Conservation (phyloP, 2,329 filamentous ascomycete genomes). For the Cladosporium sphaerospermum region DNA sequence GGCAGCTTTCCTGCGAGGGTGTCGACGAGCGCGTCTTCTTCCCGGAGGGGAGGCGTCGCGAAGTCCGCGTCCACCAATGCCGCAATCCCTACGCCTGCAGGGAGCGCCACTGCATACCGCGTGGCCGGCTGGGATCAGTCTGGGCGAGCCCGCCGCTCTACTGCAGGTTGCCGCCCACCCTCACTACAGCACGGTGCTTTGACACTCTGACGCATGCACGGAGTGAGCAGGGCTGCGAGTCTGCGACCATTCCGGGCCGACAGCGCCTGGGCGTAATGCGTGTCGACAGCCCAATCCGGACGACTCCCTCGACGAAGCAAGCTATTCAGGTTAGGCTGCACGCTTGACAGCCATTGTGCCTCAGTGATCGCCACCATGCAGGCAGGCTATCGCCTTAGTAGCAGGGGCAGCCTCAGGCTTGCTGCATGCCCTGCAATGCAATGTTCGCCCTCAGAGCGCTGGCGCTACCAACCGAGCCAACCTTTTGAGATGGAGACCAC, state of each 20-base stretch:
- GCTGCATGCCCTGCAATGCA: no score
- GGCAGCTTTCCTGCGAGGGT: background rate
- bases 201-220: background rate
- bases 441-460: no score
- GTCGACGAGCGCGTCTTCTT: background rate
- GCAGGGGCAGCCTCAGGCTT: no score
- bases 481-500: no score
- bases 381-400: background rate
- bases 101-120: slow-evolving; percentile 9
- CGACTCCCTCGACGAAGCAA: background rate
- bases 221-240: slow-evolving; percentile 2
- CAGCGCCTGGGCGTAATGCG: slow-evolving; percentile 5
- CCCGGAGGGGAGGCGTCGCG: background rate
- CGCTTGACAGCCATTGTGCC: slow-evolving; percentile 4
- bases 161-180: slow-evolving; percentile 8
- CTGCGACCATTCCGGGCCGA: slow-evolving; percentile 3
- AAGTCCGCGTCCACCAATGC: background rate
- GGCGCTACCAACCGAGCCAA: no score
- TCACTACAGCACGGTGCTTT: background rate
- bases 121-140: slow-evolving; percentile 9
- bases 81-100: slow-evolving; percentile 10
- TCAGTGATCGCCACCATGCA: slow-evolving; percentile 3
- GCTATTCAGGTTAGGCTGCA: slow-evolving; percentile 3
- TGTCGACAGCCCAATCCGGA: background rate
- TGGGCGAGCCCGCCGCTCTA: slow-evolving; percentile 4